Percentiles rank a stretch among this genome's conserved stretches.
These are phyloP conservation scores for Pseudogymnoascus sp. DNA, from an alignment of 2,329 filamentous ascomycete species.

Conservation along the genomic window DNA sequence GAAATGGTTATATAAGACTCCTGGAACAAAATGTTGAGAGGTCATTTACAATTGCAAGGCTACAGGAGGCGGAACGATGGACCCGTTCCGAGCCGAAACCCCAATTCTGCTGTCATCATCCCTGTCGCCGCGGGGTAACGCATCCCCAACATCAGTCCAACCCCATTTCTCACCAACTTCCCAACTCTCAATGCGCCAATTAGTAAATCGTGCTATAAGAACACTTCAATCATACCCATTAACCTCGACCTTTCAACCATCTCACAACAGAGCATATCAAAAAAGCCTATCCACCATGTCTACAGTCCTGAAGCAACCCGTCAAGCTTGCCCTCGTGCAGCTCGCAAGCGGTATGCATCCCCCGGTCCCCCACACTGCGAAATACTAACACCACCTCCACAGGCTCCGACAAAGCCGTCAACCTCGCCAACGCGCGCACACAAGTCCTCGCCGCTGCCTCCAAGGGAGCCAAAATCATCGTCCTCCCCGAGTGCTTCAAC, in stretches of 20 bases:
- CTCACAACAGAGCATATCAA: neutral
- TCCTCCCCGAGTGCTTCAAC: constrained; percentile 98
- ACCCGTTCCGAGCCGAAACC: neutral
- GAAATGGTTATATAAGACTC: neutral
- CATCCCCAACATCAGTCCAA: neutral
- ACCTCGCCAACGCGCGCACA: constrained; percentile 71
- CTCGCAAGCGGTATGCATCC: constrained; percentile 57
- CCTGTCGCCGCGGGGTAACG: neutral
- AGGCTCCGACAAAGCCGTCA: constrained; percentile 75
- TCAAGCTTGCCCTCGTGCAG: constrained; percentile 78
- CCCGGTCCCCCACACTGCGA: neutral
- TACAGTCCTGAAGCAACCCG: constrained; percentile 60
- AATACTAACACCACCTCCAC: constrained; percentile 22
- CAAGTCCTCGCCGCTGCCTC: constrained; percentile 78
- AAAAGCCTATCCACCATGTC: constrained; percentile 23
- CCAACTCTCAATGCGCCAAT: neutral
- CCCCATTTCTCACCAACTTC: neutral
- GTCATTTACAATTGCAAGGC: neutral
- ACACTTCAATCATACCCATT: neutral
- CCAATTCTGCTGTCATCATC: neutral
- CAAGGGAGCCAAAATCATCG: constrained; percentile 74
- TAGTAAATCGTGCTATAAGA: neutral
- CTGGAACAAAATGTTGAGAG: neutral
- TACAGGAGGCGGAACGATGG: neutral
- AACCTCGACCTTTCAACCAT: neutral